Conservation (phyloP, 495 filamentous ascomycete species). For the Xylaria acuta region DNA sequence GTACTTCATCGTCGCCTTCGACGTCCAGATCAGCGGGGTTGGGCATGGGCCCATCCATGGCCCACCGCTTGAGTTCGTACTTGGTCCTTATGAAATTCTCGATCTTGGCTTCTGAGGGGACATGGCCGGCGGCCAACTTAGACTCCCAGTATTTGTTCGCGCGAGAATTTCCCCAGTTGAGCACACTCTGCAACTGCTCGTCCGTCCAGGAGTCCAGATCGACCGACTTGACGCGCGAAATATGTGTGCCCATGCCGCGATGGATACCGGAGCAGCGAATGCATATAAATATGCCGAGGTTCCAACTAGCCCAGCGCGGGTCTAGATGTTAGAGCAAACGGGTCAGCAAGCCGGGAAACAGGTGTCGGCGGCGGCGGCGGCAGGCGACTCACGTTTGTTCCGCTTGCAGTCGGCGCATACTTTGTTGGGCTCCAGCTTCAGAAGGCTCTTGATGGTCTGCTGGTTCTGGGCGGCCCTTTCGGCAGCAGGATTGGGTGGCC, state of each 20-base stretch:
- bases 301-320: constrained; percentile 99
- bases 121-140: constrained; percentile 87
- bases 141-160: constrained; percentile 99
- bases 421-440: constrained; percentile 95
- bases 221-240: constrained; percentile 96
- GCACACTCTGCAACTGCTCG: constrained; percentile 89
- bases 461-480: constrained; percentile 89
- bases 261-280: constrained; percentile 98
- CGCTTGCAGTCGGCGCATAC: constrained; percentile 97
- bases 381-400: constrained; percentile 82
- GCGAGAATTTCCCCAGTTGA: constrained; percentile 92
- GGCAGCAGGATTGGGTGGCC: constrained; percentile 74
- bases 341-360: background rate
- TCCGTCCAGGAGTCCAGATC: constrained; percentile 98
- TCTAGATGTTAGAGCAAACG: constrained; percentile 55
- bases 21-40: constrained; percentile 86
- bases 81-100: constrained; percentile 99
- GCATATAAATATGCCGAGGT: constrained; percentile 93
- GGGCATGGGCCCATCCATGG: constrained; percentile 94
- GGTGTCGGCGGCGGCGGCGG: background rate
- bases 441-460: constrained; percentile 84
- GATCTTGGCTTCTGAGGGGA: constrained; percentile 98
- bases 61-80: constrained; percentile 97
- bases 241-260: constrained; percentile 97
- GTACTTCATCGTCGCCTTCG: constrained; percentile 84